These are phyloP conservation scores for Sedum album DNA, from an alignment of 164 flowering plant genomes.

Conservation along the genomic window DNA sequence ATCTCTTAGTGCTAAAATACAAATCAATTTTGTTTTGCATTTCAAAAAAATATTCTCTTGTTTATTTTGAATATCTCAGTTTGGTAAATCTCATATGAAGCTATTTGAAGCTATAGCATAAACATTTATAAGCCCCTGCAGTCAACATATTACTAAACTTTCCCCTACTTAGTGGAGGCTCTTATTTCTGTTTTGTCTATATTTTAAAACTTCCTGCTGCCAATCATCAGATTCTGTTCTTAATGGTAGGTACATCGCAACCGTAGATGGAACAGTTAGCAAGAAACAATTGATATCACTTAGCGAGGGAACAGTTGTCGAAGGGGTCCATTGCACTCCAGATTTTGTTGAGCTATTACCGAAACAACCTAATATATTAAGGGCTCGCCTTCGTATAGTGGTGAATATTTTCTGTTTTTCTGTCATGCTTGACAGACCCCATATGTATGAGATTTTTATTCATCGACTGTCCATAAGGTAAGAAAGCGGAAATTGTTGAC, in stretches of 20 bases:
- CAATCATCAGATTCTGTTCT: background rate
- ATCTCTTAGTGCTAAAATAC: background rate
- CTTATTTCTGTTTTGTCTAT: background rate
- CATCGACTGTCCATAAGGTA: background rate
- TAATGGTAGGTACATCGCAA: conserved; percentile 68
- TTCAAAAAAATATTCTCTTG: background rate
- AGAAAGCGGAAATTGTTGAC: conserved; percentile 3
- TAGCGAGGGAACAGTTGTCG: conserved; percentile 68
- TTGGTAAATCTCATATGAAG: background rate
- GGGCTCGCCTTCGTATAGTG: conserved; percentile 83
- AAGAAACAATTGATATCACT: conserved; percentile 57
- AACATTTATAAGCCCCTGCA: background rate
- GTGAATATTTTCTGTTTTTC: conserved; percentile 25
- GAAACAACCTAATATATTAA: conserved; percentile 49
- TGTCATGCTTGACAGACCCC: background rate
- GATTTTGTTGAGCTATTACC: conserved; percentile 86
- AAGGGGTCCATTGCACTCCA: conserved; percentile 74
- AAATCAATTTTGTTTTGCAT: background rate
- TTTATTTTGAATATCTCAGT: background rate
- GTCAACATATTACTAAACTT: background rate
- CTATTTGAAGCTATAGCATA: background rate
- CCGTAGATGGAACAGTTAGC: conserved; percentile 53
- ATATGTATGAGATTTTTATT: background rate
- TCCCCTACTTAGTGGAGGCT: too few relatives aligned
- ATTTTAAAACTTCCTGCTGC: background rate